Evolutionary conservation across 2,329 filamentous ascomycete species (phyloP), one percentile per base, ranked within the genome.

Genomic region (Aureobasidium musti): DNA sequence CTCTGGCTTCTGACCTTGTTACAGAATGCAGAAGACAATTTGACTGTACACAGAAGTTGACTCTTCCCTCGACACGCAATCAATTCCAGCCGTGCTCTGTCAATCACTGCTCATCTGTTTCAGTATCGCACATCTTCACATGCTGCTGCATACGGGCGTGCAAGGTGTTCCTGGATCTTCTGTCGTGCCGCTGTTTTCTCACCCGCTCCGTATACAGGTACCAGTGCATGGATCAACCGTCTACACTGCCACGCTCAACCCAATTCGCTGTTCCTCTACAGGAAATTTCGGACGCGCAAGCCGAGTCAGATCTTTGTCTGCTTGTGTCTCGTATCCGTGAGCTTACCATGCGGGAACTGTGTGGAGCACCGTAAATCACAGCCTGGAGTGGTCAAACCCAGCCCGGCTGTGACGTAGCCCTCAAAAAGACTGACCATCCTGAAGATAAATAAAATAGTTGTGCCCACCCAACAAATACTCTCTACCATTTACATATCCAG

Each of bases 261-360:
- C 23, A 61, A 49, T 17, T 37, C 14, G 21, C 21, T 47, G 45
- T 13, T 23, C 45, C 45, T 47, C 7, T 35, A 23, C 4, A 33
- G 30, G 13, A 53, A 35, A 35, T 2, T 6, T 35, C 60, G n/a
- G 49, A 63, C 60, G 60, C 60, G 60, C 60, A 63, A 63, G 21
- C 60, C 23, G 59, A 50, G 59, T 50, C 59, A 49, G 59, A 63
- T 50, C 56, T 60, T 45, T 53, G 23, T 53, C 47, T 63, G 60
- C 60, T 52, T 52, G 26, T 53, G 35, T 52, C 60, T 63, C 60
- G 60, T 63, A 63, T 63, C 39, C 60, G 49, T 52, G 60, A 52
- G 47, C 45, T 28, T 52, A 41, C 47, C 21, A 33, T 35, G 35
- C 60, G 60, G 60, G 19, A 50, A 52, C 35, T 19, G 35, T 52